Evolutionary conservation across 1,284 basidiomycete genomes (phyloP).

Genomic region (Athelia psychrophila): DNA sequence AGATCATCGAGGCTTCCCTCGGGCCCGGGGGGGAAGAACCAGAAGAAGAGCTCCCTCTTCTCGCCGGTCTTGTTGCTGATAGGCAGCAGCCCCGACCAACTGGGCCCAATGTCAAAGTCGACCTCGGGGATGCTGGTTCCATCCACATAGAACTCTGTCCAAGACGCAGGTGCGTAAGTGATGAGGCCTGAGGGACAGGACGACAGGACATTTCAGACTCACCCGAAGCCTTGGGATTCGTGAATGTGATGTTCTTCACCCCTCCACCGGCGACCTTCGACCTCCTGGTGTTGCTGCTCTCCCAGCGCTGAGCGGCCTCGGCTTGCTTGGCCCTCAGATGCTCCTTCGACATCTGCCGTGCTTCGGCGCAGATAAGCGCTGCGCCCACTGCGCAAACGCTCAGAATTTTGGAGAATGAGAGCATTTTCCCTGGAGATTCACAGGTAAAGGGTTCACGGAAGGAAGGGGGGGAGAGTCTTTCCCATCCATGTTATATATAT

Average conservation of each 20-base stretch:
- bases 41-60: conserved; percentile 79
- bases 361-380: conserved; percentile 3
- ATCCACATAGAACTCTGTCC: conserved; percentile 70
- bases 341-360: conserved; percentile 19
- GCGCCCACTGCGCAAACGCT: conserved; percentile 7
- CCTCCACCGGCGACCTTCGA: conserved; percentile 15
- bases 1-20: conserved; percentile 68
- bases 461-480: no score
- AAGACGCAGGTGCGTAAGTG: neutral
- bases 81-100: conserved; percentile 72
- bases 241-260: conserved; percentile 68
- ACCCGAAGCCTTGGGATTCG: conserved; percentile 65
- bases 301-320: conserved; percentile 38
- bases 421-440: no score
- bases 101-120: conserved; percentile 71
- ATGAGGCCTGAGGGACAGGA: neutral
- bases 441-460: no score
- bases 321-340: conserved; percentile 13
- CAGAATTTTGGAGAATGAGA: neutral
- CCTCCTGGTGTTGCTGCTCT: conserved; percentile 10
- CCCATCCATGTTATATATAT: no score
- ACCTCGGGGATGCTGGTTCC: conserved; percentile 65
- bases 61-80: conserved; percentile 61
- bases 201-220: conserved; percentile 15
- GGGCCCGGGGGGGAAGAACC: conserved; percentile 82